phyloP scores from a whole-genome alignment of 805 yeast genomes.

The Cyberlindnera misumaiensis region DNA sequence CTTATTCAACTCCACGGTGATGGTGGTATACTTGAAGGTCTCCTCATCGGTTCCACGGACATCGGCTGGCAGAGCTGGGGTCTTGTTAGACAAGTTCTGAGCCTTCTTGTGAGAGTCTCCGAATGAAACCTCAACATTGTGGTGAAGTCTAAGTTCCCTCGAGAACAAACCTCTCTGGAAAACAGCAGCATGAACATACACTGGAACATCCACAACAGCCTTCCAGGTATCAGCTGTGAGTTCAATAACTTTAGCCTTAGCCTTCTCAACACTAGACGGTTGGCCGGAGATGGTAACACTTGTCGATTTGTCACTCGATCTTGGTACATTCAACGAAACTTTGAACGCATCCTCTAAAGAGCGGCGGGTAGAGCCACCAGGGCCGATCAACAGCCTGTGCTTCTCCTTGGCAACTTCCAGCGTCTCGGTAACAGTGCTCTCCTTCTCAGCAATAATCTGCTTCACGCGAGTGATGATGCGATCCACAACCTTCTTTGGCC shows the following conservation, averaged over 20 bases:
- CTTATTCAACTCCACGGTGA: conserved; percentile 24
- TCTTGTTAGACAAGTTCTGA: conserved; percentile 36
- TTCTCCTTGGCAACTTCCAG: conserved; percentile 61
- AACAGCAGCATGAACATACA: conserved; percentile 48
- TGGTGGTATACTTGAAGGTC: conserved; percentile 39
- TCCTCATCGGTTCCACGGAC: conserved; percentile 36
- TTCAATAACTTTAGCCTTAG: conserved; percentile 53
- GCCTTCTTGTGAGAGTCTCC: conserved; percentile 48
- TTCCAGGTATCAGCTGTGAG: conserved; percentile 54
- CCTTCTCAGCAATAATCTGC: conserved; percentile 55
- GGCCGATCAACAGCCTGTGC: conserved; percentile 74
- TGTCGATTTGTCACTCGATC: conserved; percentile 41
- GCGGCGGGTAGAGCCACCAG: conserved; percentile 70
- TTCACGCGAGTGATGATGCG: conserved; percentile 58
- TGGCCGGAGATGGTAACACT: conserved; percentile 54
- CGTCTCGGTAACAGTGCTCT: conserved; percentile 47
- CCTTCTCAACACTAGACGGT: conserved; percentile 57
- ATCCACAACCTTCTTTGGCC: conserved; percentile 68
- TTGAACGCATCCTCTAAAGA: conserved; percentile 61
- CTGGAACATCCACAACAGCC: conserved; percentile 51
- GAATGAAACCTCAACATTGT: conserved; percentile 51
- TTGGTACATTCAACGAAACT: conserved; percentile 64
- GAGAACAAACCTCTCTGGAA: conserved; percentile 61
- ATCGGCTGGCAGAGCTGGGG: conserved; percentile 41
- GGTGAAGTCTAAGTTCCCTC: conserved; percentile 45